Evolutionary conservation across 805 yeast genomes (phyloP).

Genomic region (Spathaspora arborariae): DNA sequence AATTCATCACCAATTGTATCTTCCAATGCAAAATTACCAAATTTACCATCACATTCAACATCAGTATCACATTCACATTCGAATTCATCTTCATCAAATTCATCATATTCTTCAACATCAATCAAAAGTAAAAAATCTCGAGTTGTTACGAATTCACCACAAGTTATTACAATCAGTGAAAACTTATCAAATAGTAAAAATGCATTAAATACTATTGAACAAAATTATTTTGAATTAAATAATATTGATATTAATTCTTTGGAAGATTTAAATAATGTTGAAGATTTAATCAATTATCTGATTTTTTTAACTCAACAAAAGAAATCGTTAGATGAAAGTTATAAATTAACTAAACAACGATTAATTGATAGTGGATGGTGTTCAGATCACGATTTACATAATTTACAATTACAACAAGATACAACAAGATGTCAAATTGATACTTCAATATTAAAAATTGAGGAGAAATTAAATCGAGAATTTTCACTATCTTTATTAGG

Average conservation of each 20-base stretch:
- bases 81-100: conserved; percentile 4
- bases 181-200: conserved; percentile 26
- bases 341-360: conserved; percentile 27
- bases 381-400: conserved; percentile 37
- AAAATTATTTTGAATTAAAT: conserved; percentile 30
- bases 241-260: conserved; percentile 13
- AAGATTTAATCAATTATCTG: conserved; percentile 24
- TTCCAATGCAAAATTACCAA: not conserved
- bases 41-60: not conserved
- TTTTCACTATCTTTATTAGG: conserved; percentile 21
- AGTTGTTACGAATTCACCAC: conserved; percentile 17
- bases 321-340: conserved; percentile 29
- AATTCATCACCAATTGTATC: conserved; percentile 8
- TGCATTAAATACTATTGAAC: conserved; percentile 28
- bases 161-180: conserved; percentile 37
- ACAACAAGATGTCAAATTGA: conserved; percentile 35
- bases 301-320: conserved; percentile 31
- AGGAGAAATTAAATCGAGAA: conserved; percentile 30
- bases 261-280: conserved; percentile 21
- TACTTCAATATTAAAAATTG: conserved; percentile 33
- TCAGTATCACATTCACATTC: conserved; percentile 9
- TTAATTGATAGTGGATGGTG: conserved; percentile 40
- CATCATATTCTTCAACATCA: conserved; percentile 1
- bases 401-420: conserved; percentile 36
- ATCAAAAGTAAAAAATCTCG: conserved; percentile 5